Evolutionary conservation across 1,139 yeast species (phyloP).

Genomic region (Yamadazyma siamensis): DNA sequence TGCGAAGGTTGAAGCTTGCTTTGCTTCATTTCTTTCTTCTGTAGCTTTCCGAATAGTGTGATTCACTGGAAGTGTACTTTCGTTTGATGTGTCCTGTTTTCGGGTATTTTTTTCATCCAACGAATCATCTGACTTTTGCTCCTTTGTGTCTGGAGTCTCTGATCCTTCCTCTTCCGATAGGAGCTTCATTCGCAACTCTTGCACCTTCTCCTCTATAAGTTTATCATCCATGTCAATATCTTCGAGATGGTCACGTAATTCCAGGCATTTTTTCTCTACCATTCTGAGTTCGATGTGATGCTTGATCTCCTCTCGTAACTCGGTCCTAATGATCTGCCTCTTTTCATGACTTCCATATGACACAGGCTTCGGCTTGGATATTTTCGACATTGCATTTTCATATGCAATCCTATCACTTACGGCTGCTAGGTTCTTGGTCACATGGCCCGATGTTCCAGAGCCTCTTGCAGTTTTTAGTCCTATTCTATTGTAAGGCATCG

Average conservation of each 20-base stretch:
- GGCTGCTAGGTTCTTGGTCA: conserved; percentile 49
- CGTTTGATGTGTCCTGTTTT: too few relatives aligned
- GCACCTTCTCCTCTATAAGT: conserved; percentile 21
- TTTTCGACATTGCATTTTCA: conserved; percentile 10
- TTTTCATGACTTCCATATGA: not conserved
- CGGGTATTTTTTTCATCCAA: too few relatives aligned
- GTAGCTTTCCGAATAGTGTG: too few relatives aligned
- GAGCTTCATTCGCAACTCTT: conserved; percentile 21
- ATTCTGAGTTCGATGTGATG: conserved; percentile 47
- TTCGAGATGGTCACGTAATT: conserved; percentile 53
- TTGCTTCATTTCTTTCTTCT: too few relatives aligned
- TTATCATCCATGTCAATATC: conserved; percentile 38
- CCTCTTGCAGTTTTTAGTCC: conserved; percentile 51
- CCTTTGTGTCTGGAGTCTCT: too few relatives aligned
- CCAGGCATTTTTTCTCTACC: conserved; percentile 54
- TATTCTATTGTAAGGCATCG: conserved; percentile 68
- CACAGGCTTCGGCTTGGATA: too few relatives aligned
- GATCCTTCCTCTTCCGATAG: conserved; percentile 1
- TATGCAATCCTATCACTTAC: conserved; percentile 10
- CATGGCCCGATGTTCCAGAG: conserved; percentile 68
- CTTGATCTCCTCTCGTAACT: conserved; percentile 23
- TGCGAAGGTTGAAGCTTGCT: too few relatives aligned
- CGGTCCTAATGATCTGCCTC: not conserved
- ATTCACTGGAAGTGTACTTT: too few relatives aligned
- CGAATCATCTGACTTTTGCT: too few relatives aligned